Conservation (phyloP, 495 filamentous ascomycete genomes). For the Delitschia confertaspora region DNA sequence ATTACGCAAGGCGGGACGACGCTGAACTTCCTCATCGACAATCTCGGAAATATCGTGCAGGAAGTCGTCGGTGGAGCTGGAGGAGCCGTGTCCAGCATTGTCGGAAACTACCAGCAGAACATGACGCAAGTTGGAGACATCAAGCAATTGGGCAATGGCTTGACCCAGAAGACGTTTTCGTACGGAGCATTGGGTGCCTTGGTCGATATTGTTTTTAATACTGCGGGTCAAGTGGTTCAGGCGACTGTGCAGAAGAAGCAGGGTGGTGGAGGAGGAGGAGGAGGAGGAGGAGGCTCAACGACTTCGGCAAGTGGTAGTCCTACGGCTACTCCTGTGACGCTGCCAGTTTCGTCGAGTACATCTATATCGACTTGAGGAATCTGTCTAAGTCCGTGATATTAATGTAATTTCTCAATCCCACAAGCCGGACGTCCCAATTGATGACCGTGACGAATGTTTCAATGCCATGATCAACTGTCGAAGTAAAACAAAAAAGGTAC, state of each 20-base stretch:
- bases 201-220: slow-evolving; percentile 50
- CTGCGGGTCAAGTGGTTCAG: slow-evolving; percentile 47
- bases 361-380: too few species aligned
- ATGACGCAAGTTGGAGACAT: slow-evolving; percentile 47
- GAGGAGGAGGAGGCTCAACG: background rate
- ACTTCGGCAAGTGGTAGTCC: background rate
- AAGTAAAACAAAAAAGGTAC: too few species aligned
- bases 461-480: too few species aligned
- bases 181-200: slow-evolving; percentile 46
- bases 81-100: slow-evolving; percentile 39
- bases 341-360: too few species aligned
- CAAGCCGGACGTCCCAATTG: too few species aligned
- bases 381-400: too few species aligned
- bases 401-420: too few species aligned
- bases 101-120: slow-evolving; percentile 47
- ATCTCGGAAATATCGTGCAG: slow-evolving; percentile 51
- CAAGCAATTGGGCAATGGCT: slow-evolving; percentile 40
- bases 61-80: slow-evolving; percentile 39
- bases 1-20: slow-evolving; percentile 45
- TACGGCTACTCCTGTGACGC: slow-evolving; percentile 15
- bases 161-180: slow-evolving; percentile 46
- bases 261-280: slow-evolving; percentile 8
- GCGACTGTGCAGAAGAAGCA: slow-evolving; percentile 39
- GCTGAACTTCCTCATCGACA: slow-evolving; percentile 49
- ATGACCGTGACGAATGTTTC: too few species aligned